Base-by-base conservation (phyloP, 1,284 basidiomycete genomes). In the Leccinum laetum region DNA sequence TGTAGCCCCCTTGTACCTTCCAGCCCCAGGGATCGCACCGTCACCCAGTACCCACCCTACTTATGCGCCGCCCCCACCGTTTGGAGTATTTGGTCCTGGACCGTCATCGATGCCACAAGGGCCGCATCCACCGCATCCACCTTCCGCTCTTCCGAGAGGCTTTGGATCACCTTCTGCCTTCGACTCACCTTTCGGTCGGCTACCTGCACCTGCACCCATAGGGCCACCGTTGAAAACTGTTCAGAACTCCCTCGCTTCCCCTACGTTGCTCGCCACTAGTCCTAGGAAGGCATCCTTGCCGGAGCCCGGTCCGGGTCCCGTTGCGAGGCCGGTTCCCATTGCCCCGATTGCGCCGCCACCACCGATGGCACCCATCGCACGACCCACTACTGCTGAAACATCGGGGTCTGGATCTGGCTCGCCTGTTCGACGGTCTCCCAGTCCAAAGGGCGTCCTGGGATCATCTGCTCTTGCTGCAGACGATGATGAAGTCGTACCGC, bases 381-480 rank as follows among this genome's bases (percentile, higher is more conserved):
- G 83, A 37, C 86, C 84, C 4, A 78, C 83, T 3, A 78, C 73
- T 32, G 69, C 73, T 18, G 77, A 81, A 55, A 77, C 81, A 10
- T 81, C 82, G 2, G 83, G 83, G 18, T 88, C 88, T 5, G 83
- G 83, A 18, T 88, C 88, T 5, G 84, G 85, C 5, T 90, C 87
- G 1, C 88, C 89, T 4, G 81, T 79, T 39, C 83, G 85, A 46
- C 83, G 90, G 9, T 88, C 89, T 29, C 89, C 90, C 5, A 90
- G 88, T 71, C 89, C 91, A 3, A 91, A 91, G 72, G 85, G 86
- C 56, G 79, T 87, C n/a, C 78, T 91, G 9, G 91, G 91, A 14
- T 91, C 90, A n/a, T 88, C 87, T 9, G 90, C 91, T 14, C 81
- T 93, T 49, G 84, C 86, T 4, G 84, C 89, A 7, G 90, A 92